phyloP scores from a whole-genome alignment of 768 basidiomycete genomes.

The Vishniacozyma victoriae region DNA sequence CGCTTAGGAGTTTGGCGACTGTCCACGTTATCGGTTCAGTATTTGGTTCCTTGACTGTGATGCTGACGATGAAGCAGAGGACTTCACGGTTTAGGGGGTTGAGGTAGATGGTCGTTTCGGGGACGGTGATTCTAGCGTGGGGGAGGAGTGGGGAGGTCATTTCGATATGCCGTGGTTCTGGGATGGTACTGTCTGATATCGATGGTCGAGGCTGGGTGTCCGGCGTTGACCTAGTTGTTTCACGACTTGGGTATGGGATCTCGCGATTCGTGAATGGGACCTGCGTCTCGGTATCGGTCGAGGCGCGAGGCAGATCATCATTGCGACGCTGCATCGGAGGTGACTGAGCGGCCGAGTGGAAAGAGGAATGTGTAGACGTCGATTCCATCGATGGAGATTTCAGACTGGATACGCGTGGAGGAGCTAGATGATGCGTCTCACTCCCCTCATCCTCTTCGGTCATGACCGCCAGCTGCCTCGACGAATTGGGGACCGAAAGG shows the following conservation, averaged over 20 bases:
- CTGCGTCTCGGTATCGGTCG: too few relatives aligned
- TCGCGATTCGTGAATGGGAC: too few relatives aligned
- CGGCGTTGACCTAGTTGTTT: not conserved
- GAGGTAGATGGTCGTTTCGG: constrained; percentile 73
- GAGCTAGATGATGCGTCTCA: not conserved
- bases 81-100: constrained; percentile 91
- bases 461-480: constrained; percentile 11
- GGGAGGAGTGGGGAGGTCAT: constrained; percentile 57
- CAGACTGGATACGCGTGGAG: constrained; percentile 5
- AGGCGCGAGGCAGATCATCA: too few relatives aligned
- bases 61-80: constrained; percentile 73
- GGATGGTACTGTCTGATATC: not conserved
- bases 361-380: too few relatives aligned
- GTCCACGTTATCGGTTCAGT: constrained; percentile 56
- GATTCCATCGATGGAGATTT: constrained; percentile 3
- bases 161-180: constrained; percentile 6
- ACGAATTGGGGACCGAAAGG: constrained; percentile 11
- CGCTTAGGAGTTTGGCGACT: constrained; percentile 89
- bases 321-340: too few relatives aligned
- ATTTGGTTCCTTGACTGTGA: constrained; percentile 48
- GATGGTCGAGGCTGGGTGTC: too few relatives aligned
- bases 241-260: too few relatives aligned
- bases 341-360: too few relatives aligned
- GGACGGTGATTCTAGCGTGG: constrained; percentile 63
- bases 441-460: not conserved